These are phyloP conservation scores for Harrya chromipes DNA, from an alignment of 768 basidiomycete genomes.

Conservation along the genomic window DNA sequence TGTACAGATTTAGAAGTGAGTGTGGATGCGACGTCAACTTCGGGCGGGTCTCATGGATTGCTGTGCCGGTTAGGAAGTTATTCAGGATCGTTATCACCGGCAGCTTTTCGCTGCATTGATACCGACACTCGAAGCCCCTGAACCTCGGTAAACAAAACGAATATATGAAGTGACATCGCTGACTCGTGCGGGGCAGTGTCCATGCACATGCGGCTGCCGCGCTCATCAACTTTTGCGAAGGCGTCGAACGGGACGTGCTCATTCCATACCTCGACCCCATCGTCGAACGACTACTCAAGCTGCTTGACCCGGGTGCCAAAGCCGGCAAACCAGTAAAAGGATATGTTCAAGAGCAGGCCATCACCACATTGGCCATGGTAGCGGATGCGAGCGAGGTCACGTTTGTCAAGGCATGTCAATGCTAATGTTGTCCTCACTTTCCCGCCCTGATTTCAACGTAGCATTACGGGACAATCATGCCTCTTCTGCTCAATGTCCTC, in stretches of 20 bases:
- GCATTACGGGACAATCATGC: slow-evolving; percentile 81
- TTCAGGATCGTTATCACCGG: slow-evolving; percentile 68
- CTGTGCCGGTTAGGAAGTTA: slow-evolving; percentile 51
- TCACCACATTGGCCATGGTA: slow-evolving; percentile 87
- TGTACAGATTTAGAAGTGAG: slow-evolving; percentile 84
- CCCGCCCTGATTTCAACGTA: slow-evolving; percentile 22
- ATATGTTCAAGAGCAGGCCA: slow-evolving; percentile 85
- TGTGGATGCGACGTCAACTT: not conserved
- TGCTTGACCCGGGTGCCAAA: slow-evolving; percentile 53
- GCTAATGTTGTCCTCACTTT: too few relatives aligned
- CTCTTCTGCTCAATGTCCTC: slow-evolving; percentile 72
- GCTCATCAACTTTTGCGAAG: slow-evolving; percentile 89
- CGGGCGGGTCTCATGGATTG: not conserved
- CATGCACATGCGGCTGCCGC: slow-evolving; percentile 87
- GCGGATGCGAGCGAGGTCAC: slow-evolving; percentile 80
- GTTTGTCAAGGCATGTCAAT: slow-evolving; percentile 59
- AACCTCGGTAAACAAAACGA: slow-evolving; percentile 50
- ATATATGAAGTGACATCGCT: not conserved
- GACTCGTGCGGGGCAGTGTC: slow-evolving; percentile 46
- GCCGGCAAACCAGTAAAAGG: slow-evolving; percentile 41
- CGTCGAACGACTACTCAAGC: slow-evolving; percentile 57
- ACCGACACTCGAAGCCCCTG: slow-evolving; percentile 69
- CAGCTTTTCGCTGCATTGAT: slow-evolving; percentile 71
- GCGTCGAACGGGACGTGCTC: slow-evolving; percentile 70
- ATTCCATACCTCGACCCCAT: slow-evolving; percentile 78